These are phyloP conservation scores for Psilocybe tampanensis DNA, from an alignment of 768 basidiomycete species.

Conservation along the genomic window DNA sequence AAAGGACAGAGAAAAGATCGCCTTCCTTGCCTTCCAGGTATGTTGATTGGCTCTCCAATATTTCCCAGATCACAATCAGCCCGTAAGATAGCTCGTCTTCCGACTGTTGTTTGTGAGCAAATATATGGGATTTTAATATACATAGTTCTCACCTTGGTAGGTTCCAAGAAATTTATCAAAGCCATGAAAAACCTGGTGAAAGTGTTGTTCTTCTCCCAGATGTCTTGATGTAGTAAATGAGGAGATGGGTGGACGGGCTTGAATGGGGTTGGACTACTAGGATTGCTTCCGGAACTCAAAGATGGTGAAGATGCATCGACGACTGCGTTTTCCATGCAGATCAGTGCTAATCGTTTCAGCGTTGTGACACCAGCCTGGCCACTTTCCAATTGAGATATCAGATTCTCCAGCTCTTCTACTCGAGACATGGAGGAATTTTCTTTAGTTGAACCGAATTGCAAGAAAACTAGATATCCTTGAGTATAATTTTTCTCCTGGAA, in stretches of 20 bases:
- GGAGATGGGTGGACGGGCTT: constrained; percentile 40
- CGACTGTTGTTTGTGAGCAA: constrained; percentile 40
- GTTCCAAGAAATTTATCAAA: constrained; percentile 63
- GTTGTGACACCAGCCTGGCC: constrained; percentile 52
- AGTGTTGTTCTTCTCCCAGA: constrained; percentile 74
- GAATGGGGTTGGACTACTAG: constrained; percentile 62
- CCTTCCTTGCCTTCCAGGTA: constrained; percentile 81
- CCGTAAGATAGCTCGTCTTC: constrained; percentile 75
- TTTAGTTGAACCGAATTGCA: constrained; percentile 48
- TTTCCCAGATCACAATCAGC: constrained; percentile 81
- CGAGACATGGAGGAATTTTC: constrained; percentile 40
- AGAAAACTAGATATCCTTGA: constrained; percentile 40
- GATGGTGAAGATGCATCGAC: constrained; percentile 51
- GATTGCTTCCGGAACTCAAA: constrained; percentile 52
- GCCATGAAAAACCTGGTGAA: constrained; percentile 74
- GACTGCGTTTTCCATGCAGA: constrained; percentile 64
- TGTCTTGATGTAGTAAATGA: constrained; percentile 49
- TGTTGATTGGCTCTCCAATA: constrained; percentile 72
- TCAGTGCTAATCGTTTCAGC: constrained; percentile 66
- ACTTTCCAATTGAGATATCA: constrained; percentile 55
- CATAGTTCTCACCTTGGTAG: constrained; percentile 52
- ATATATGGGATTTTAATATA: constrained; percentile 1
- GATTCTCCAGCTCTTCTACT: constrained; percentile 52
- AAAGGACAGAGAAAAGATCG: constrained; percentile 70
- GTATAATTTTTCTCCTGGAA: not conserved